Evolutionary conservation across 352 stramenopile species (phyloP), one percentile per base, ranked within the genome.

Genomic region (Phytophthora agathidicida): DNA sequence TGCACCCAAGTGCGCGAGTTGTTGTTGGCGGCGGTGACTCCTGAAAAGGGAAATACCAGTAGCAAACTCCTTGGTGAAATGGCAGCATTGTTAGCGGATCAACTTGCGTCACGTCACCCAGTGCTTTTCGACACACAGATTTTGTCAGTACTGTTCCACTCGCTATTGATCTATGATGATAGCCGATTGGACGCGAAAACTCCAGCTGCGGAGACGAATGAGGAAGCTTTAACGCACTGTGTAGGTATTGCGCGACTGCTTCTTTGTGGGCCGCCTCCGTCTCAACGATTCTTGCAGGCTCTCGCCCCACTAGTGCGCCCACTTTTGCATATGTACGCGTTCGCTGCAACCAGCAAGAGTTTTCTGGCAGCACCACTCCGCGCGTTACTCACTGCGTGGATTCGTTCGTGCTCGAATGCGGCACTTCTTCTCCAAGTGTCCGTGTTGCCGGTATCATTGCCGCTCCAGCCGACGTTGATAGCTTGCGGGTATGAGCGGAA

Each of bases 31-130:
- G 52, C 76, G 6, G 61, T 75, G 51, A 75, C 56, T 22, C 56
- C 61, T 35, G 66, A 75, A 58, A 65, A 63, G 30, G 66, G 66
- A 20, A 82, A 78, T 32, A 72, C 72, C 1, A 76, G 70, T 23
- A 91, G 81, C 60, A 93, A 91, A 54, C 54, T 94, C 19, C 56
- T 93, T 4, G 72, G 77, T 11, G 85, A 94, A 60, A 91, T 86
- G 22, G 80, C 73, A 38, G 83, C 83, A 30, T 48, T 94, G 13
- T 46, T 93, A 11, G 66, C 73, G 0, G 81, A 84, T 52, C 77
- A 89, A 31, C 52, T 94, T 33, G 73, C 71, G 7, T 56, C 68
- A 9, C 69, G 68, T 6, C 73, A 88, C 19, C 50, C 71, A 5
- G 28, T 30, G 5, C 51, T 79, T 13, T 83, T 92, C 26, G 80